Conservation (phyloP, 331 rosid species). For the Dryas integrifolia region DNA sequence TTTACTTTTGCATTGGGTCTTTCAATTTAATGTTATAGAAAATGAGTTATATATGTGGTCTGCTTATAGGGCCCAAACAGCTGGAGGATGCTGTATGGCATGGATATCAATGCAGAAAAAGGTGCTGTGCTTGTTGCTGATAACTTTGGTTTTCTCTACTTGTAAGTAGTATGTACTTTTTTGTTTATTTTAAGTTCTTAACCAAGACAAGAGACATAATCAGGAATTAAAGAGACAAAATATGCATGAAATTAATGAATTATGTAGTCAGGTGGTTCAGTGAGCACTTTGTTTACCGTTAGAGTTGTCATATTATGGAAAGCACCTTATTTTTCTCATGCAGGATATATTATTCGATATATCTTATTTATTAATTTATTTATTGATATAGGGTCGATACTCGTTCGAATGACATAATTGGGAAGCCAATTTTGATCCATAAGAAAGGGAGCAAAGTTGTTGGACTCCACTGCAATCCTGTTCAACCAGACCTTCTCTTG, state of each 20-base stretch:
- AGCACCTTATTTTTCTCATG: no score
- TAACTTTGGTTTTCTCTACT: conserved; percentile 75
- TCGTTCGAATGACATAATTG: conserved; percentile 56
- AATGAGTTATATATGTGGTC: not conserved
- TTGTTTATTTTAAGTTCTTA: not conserved
- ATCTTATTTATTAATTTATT: not conserved
- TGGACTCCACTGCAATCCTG: conserved; percentile 92
- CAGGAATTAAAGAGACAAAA: not conserved
- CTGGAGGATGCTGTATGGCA: conserved; percentile 93
- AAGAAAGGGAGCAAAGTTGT: conserved; percentile 79
- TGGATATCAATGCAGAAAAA: conserved; percentile 83
- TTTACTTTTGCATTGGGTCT: not conserved
- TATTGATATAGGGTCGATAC: conserved; percentile 62
- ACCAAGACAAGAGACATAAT: not conserved
- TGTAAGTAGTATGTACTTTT: conserved; percentile 42
- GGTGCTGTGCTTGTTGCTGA: conserved; percentile 76
- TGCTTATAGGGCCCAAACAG: conserved; percentile 59
- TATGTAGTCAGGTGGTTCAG: not conserved
- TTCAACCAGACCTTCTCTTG: conserved; percentile 84
- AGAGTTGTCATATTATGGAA: not conserved
- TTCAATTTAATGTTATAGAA: not conserved
- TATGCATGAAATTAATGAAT: not conserved
- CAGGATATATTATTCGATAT: not conserved
- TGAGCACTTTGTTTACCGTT: not conserved
- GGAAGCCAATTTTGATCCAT: conserved; percentile 79